A percentile compares a stretch with the other conserved stretches of the same genome.
Conservation (phyloP, 2,329 filamentous ascomycete genomes). For the Eutypella sp. region DNA sequence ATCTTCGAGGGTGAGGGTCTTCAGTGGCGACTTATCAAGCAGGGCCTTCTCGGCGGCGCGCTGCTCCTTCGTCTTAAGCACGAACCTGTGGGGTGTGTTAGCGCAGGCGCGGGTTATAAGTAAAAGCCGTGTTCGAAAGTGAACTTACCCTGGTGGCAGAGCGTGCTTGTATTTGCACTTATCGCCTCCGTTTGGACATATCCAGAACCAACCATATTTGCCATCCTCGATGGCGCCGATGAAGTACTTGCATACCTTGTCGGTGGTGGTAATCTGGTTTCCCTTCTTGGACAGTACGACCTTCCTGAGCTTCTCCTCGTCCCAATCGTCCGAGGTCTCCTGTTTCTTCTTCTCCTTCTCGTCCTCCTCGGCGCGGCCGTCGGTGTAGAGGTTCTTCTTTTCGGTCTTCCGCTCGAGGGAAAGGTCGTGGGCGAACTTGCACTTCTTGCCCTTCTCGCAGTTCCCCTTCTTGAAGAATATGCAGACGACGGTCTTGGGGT, state of each 20-base stretch:
- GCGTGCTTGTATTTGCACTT: conserved; percentile 99
- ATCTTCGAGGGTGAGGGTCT: conserved; percentile 92
- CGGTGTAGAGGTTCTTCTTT: conserved; percentile 88
- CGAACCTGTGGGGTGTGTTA: conserved; percentile 59
- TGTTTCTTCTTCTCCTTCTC: conserved; percentile 82
- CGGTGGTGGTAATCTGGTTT: conserved; percentile 89
- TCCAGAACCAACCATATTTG: conserved; percentile 99
- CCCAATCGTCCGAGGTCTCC: conserved; percentile 95
- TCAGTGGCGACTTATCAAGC: conserved; percentile 90
- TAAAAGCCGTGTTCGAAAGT: background rate
- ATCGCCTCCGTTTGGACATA: conserved; percentile 91
- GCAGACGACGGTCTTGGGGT: conserved; percentile 95
- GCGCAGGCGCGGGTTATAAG: background rate
- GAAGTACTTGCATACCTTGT: conserved; percentile 99
- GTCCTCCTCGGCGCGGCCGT: conserved; percentile 68
- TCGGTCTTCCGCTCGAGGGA: conserved; percentile 85
- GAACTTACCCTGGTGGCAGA: conserved; percentile 81
- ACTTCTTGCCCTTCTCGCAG: conserved; percentile 96
- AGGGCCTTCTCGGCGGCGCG: conserved; percentile 91
- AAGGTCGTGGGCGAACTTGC: conserved; percentile 94
- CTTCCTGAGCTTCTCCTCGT: conserved; percentile 88
- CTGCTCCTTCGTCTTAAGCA: conserved; percentile 97
- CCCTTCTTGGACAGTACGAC: conserved; percentile 96
- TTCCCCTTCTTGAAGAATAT: conserved; percentile 96
- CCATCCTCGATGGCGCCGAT: conserved; percentile 96